These are phyloP conservation scores for Chlorophyllum brunneum DNA, from an alignment of 768 basidiomycete species.

Conservation along the genomic window DNA sequence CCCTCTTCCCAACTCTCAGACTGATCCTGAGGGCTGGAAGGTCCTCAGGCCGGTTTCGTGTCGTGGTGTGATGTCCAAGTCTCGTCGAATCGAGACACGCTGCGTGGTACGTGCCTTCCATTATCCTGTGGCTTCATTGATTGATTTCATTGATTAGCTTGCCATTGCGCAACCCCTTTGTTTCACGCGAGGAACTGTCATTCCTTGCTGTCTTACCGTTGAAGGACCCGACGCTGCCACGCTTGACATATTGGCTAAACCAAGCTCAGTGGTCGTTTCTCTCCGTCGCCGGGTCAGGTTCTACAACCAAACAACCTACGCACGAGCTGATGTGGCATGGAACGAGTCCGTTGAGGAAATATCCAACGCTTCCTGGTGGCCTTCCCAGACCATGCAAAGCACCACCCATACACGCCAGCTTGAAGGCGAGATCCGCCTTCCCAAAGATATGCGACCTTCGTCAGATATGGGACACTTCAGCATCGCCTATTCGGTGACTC, in stretches of 20 bases:
- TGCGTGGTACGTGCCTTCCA: constrained; percentile 28
- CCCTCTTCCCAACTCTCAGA: constrained; percentile 40
- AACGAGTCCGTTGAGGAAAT: constrained; percentile 42
- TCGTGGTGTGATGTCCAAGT: constrained; percentile 37
- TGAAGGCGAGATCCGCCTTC: constrained; percentile 49
- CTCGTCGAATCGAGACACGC: constrained; percentile 31
- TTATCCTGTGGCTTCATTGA: neutral
- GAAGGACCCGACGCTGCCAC: constrained; percentile 33
- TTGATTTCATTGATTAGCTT: constrained; percentile 5
- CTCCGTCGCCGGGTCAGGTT: constrained; percentile 40
- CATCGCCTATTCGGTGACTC: constrained; percentile 44
- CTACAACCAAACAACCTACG: constrained; percentile 33
- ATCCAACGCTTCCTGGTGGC: constrained; percentile 46
- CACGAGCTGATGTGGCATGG: constrained; percentile 38
- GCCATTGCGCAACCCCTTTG: constrained; percentile 29
- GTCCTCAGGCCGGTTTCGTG: constrained; percentile 35
- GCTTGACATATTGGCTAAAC: constrained; percentile 39
- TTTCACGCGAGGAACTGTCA: constrained; percentile 45
- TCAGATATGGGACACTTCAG: constrained; percentile 49
- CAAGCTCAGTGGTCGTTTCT: constrained; percentile 34
- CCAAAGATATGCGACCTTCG: constrained; percentile 48
- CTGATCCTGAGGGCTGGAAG: constrained; percentile 54
- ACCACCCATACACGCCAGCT: constrained; percentile 34
- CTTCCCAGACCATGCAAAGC: constrained; percentile 27
- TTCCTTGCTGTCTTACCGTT: constrained; percentile 43